phyloP scores from a whole-genome alignment of 768 basidiomycete genomes.

The Suillus tomentosus region DNA sequence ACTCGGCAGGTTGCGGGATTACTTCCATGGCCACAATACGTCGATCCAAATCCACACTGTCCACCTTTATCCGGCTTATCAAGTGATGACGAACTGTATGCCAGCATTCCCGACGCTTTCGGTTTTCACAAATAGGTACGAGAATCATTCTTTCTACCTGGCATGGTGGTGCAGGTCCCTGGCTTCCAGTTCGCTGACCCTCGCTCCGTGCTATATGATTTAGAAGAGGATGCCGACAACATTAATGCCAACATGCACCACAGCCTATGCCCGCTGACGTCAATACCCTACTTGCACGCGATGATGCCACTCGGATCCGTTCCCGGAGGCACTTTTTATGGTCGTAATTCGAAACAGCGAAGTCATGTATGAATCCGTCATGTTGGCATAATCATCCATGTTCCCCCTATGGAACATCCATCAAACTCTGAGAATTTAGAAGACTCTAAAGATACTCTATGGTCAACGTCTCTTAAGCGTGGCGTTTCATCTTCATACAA shows the following conservation, averaged over 20 bases:
- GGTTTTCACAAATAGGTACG: background rate
- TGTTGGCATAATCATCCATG: background rate
- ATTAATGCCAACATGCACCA: background rate
- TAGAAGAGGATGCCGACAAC: background rate
- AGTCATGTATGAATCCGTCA: slow-evolving; percentile 13
- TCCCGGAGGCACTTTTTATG: slow-evolving; percentile 23
- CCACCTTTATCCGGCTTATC: too few relatives aligned
- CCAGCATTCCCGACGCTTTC: background rate
- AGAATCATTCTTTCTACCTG: background rate
- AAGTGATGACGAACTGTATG: background rate
- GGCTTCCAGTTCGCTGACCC: background rate
- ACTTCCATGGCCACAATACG: slow-evolving; percentile 72
- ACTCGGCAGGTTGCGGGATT: slow-evolving; percentile 93
- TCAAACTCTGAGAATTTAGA: background rate
- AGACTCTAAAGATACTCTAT: slow-evolving; percentile 16
- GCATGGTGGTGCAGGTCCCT: background rate
- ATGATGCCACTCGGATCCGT: background rate
- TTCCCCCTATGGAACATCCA: slow-evolving; percentile 12
- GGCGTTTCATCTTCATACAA: slow-evolving; percentile 19
- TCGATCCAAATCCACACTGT: too few relatives aligned
- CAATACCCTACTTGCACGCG: background rate
- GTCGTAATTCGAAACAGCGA: slow-evolving; percentile 23
- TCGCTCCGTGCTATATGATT: background rate
- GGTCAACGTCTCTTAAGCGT: slow-evolving; percentile 15
- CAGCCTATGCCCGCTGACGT: background rate